Conservation (phyloP, 140 eudicot species). For the Bidens hawaiensis region DNA sequence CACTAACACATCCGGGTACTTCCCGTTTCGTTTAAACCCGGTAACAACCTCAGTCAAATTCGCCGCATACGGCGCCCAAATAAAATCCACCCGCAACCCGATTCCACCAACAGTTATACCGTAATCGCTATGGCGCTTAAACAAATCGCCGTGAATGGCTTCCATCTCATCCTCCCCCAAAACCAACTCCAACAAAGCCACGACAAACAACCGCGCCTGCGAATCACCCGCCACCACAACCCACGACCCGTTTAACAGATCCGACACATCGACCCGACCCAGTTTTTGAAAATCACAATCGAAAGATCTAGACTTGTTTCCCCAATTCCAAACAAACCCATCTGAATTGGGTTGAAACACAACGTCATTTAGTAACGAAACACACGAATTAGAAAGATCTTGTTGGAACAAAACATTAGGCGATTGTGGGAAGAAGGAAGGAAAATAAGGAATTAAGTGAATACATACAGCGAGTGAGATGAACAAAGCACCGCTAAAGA, state of each 20-base stretch:
- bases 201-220: slow-evolving; percentile 68
- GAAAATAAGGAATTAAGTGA: slow-evolving; percentile 82
- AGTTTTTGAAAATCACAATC: slow-evolving; percentile 56
- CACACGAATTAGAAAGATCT: slow-evolving; percentile 37
- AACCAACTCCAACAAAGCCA: slow-evolving; percentile 71
- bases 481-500: slow-evolving; percentile 88
- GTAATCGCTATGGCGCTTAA: slow-evolving; percentile 91
- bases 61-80: slow-evolving; percentile 80
- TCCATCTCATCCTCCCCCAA: slow-evolving; percentile 55
- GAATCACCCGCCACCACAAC: slow-evolving; percentile 95
- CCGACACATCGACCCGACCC: slow-evolving; percentile 63
- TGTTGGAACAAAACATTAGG: slow-evolving; percentile 14
- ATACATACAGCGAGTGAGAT: slow-evolving; percentile 87
- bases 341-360: slow-evolving; percentile 19
- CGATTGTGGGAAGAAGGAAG: slow-evolving; percentile 32
- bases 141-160: slow-evolving; percentile 63
- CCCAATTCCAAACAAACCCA: slow-evolving; percentile 63
- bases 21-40: slow-evolving; percentile 32
- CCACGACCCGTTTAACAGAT: slow-evolving; percentile 93
- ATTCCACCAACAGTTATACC: slow-evolving; percentile 49
- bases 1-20: slow-evolving; percentile 76
- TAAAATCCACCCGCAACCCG: slow-evolving; percentile 79
- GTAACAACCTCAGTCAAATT: slow-evolving; percentile 55
- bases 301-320: slow-evolving; percentile 16
- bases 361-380: slow-evolving; percentile 43